Conservation (phyloP, 2,329 filamentous ascomycete genomes). For the Sarocladiaceae sp. region DNA sequence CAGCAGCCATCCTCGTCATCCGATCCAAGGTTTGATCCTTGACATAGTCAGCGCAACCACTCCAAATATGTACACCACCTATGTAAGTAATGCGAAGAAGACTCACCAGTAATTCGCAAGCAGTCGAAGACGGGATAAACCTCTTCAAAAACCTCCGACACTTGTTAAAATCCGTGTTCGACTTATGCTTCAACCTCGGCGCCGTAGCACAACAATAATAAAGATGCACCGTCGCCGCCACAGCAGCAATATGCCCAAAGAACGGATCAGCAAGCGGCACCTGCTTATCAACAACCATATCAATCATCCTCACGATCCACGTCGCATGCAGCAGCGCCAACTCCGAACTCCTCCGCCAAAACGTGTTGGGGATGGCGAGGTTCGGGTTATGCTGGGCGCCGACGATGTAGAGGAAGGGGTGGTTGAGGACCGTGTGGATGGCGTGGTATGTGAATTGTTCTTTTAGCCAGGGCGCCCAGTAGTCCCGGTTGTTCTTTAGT, state of each 20-base stretch:
- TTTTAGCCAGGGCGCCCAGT: slow-evolving; percentile 49
- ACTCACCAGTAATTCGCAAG: slow-evolving; percentile 40
- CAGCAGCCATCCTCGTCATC: slow-evolving; percentile 45
- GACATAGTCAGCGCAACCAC: slow-evolving; percentile 13
- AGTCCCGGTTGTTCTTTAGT: slow-evolving; percentile 37
- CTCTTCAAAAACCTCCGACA: slow-evolving; percentile 44
- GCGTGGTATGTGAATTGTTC: slow-evolving; percentile 50
- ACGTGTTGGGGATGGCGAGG: slow-evolving; percentile 47
- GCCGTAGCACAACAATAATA: slow-evolving; percentile 50
- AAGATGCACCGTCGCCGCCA: slow-evolving; percentile 48
- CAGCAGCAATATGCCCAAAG: slow-evolving; percentile 46
- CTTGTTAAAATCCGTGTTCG: slow-evolving; percentile 47
- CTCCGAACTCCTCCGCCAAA: slow-evolving; percentile 49
- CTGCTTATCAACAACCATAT: slow-evolving; percentile 48
- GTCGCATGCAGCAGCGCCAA: slow-evolving; percentile 47
- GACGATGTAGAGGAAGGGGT: slow-evolving; percentile 49
- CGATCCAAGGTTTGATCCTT: slow-evolving; percentile 44
- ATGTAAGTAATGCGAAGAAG: too few species aligned
- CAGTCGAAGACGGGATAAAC: slow-evolving; percentile 42
- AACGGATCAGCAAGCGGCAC: slow-evolving; percentile 46
- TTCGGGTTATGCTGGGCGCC: slow-evolving; percentile 48
- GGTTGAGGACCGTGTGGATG: slow-evolving; percentile 47
- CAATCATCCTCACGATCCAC: slow-evolving; percentile 50
- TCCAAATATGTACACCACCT: too few species aligned
- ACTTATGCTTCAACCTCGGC: slow-evolving; percentile 44